Evolutionary conservation across 345 rosid species (phyloP).

Genomic region (Gossypium rotundifolium): DNA sequence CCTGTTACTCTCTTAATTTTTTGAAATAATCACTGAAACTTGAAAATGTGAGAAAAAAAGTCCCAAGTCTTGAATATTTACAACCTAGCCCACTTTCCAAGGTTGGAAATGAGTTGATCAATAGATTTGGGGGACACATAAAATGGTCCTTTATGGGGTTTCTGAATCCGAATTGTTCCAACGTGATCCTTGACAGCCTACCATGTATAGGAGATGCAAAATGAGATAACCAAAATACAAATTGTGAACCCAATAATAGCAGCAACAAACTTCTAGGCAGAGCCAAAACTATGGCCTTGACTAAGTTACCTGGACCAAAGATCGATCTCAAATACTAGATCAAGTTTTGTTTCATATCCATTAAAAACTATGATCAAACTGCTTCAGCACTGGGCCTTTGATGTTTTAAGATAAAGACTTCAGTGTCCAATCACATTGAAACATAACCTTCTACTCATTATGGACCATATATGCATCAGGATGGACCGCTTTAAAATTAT

Average conservation of each 20-base stretch:
- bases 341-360: background rate
- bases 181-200: slow-evolving; percentile 86
- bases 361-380: background rate
- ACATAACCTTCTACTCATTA: background rate
- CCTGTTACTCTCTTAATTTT: slow-evolving; percentile 10
- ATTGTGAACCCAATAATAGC: background rate
- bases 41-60: background rate
- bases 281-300: background rate
- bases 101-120: slow-evolving; percentile 50
- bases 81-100: slow-evolving; percentile 88
- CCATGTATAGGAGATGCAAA: slow-evolving; percentile 14
- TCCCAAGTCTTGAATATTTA: background rate
- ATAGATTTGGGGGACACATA: slow-evolving; percentile 77
- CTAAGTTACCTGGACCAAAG: background rate
- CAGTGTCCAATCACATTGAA: background rate
- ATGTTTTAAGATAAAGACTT: background rate
- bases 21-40: background rate
- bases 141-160: slow-evolving; percentile 88
- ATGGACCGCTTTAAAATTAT: background rate
- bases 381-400: background rate
- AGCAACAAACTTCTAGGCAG: background rate
- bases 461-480: background rate
- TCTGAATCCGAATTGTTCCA: slow-evolving; percentile 73
- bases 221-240: slow-evolving; percentile 7
- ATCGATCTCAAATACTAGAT: background rate